These are phyloP conservation scores for Candida verbasci DNA, from an alignment of 805 yeast genomes.

Conservation along the genomic window DNA sequence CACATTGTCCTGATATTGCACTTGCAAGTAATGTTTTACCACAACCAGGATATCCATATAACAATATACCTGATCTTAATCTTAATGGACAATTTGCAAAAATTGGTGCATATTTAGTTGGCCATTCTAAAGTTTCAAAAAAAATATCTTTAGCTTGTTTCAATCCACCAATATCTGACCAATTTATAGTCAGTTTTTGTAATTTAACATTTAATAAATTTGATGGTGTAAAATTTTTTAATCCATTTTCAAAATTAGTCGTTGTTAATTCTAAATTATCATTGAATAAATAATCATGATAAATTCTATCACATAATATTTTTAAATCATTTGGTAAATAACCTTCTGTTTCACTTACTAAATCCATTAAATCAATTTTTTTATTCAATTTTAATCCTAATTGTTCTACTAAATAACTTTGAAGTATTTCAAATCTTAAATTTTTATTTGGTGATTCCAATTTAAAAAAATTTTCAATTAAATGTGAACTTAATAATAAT, in stretches of 20 bases:
- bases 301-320: slow-evolving; percentile 64
- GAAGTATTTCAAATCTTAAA: slow-evolving; percentile 47
- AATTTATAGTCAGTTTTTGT: slow-evolving; percentile 67
- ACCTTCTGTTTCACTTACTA: slow-evolving; percentile 75
- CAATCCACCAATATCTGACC: slow-evolving; percentile 92
- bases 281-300: slow-evolving; percentile 43
- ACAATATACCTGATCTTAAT: slow-evolving; percentile 80
- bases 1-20: slow-evolving; percentile 92
- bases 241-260: slow-evolving; percentile 48
- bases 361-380: slow-evolving; percentile 37
- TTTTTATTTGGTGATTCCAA: slow-evolving; percentile 67
- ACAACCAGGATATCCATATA: slow-evolving; percentile 97
- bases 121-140: slow-evolving; percentile 94
- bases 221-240: slow-evolving; percentile 72
- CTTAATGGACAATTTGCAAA: slow-evolving; percentile 84
- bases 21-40: slow-evolving; percentile 92
- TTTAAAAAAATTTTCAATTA: slow-evolving; percentile 58
- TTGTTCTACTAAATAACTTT: slow-evolving; percentile 28
- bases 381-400: slow-evolving; percentile 28
- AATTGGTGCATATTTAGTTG: slow-evolving; percentile 93
- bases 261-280: slow-evolving; percentile 16
- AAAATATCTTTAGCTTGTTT: slow-evolving; percentile 68
- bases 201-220: slow-evolving; percentile 82
- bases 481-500: slow-evolving; percentile 59
- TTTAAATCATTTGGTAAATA: slow-evolving; percentile 80